Base-by-base conservation (phyloP, 305 asterid genomes). In the Salvia sclarea region DNA sequence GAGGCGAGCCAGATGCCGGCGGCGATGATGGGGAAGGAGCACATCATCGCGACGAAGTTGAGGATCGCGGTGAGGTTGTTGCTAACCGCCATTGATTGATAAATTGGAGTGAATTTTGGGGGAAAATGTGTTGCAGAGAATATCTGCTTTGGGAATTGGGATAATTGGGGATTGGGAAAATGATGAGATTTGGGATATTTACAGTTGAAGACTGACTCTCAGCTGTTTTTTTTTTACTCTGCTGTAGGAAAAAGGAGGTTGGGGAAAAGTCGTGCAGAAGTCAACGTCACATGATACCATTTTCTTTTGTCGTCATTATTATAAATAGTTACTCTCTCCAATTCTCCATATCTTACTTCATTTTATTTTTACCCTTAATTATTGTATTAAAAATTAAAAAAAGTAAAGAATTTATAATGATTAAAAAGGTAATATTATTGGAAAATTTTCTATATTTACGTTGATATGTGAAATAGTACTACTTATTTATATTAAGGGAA, bases 1-100 rank as follows among this genome's bases (percentile, higher is more conserved):
- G 90, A 77, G 43, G 97, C 91, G 0, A 91, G 87, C 98, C 98
- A 91, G 14, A 82, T 80, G 11, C 96, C 98, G 61, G 95, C 75
- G 70, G 88, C 73, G 76, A 89, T 91, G 69, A 91, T 80, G 48
- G 98, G 96, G 73, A 91, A 73, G 11, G 96, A 87, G 66, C 96
- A 89, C 90, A 91, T 84, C 35, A 91, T 59, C 2, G 95, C 97
- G 14, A 89, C 50, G 82, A 91, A 89, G 79, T 91, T 91, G 6
- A 91, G 85, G 66, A 83, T 64, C 0, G 93, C 93, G 4, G 96
- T 89, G 18, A 91, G 43, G 87, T 79, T 87, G 83, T 87, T 88
- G 90, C 95, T 85, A 20, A 91, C 72, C 8, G 97, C 90, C 95
- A 87, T 87, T 87, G 57, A 5, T 37, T 21, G 12, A 6, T 8